A percentile compares a stretch with the other conserved stretches of the same genome.
Conservation (phyloP, 1,284 basidiomycete genomes). For the Trichosporon sp. region DNA sequence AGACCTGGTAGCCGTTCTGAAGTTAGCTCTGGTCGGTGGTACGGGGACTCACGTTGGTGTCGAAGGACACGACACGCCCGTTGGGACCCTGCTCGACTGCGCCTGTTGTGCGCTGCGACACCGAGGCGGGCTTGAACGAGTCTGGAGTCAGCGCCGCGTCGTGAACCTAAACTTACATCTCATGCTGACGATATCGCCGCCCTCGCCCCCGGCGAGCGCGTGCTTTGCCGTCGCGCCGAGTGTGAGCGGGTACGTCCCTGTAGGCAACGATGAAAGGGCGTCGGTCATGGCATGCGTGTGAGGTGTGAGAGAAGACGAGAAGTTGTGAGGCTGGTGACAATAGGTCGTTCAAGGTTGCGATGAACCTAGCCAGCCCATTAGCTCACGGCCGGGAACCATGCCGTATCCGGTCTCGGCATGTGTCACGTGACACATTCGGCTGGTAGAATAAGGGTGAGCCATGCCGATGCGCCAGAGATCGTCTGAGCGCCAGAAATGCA, state of each 20-base stretch:
- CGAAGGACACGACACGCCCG: constrained; percentile 22
- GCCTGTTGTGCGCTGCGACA: constrained; percentile 38
- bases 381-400: constrained; percentile 6
- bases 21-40: not conserved
- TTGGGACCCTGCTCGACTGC: constrained; percentile 31
- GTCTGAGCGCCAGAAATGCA: no score
- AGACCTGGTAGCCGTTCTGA: constrained; percentile 43
- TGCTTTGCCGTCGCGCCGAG: constrained; percentile 25
- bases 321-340: not conserved
- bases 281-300: constrained; percentile 29
- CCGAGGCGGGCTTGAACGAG: constrained; percentile 51
- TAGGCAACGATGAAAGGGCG: constrained; percentile 32
- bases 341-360: constrained; percentile 12
- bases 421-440: not conserved
- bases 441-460: no score
- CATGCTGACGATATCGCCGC: constrained; percentile 30
- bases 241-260: constrained; percentile 30
- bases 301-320: constrained; percentile 14
- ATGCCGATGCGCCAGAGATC: no score
- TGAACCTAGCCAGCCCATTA: constrained; percentile 12
- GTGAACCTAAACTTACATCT: constrained; percentile 27
- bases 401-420: not conserved
- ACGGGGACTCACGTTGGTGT: not conserved
- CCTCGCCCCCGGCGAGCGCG: constrained; percentile 21
- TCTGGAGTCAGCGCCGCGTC: constrained; percentile 35